Evolutionary conservation across 495 filamentous ascomycete species (phyloP).

Genomic region (Talaromyces wortmannii): DNA sequence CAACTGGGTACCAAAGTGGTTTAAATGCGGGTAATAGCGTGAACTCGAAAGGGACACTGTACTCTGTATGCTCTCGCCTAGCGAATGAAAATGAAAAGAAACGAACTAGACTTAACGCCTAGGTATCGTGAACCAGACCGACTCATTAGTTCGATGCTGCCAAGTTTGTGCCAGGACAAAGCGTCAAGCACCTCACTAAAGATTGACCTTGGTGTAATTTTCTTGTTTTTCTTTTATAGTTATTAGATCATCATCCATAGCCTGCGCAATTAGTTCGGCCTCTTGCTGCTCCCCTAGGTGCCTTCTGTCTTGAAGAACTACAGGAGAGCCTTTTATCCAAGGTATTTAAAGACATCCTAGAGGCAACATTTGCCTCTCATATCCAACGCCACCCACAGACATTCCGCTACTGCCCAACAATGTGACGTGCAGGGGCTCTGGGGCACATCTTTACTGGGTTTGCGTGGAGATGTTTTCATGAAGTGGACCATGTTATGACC

Average conservation of each 20-base stretch:
- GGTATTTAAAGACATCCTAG: constrained; percentile 27
- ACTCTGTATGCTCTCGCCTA: background rate
- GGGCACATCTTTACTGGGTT: constrained; percentile 23
- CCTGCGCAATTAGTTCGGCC: too few species aligned
- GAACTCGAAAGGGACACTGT: background rate
- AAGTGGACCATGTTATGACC: constrained; percentile 11
- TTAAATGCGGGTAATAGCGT: background rate
- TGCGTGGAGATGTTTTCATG: constrained; percentile 17
- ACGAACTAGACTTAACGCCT: background rate
- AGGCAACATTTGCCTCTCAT: constrained; percentile 18
- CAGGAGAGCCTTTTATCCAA: constrained; percentile 21
- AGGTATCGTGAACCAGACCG: background rate
- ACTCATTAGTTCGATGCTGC: background rate
- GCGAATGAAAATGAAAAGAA: background rate
- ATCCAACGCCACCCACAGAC: constrained; percentile 13
- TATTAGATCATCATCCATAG: too few species aligned
- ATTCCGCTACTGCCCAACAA: constrained; percentile 29
- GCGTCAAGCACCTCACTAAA: too few species aligned
- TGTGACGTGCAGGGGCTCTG: constrained; percentile 18
- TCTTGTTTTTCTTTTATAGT: too few species aligned
- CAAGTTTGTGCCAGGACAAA: background rate
- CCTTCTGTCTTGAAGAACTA: constrained; percentile 11
- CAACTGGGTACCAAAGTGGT: background rate
- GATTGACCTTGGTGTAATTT: too few species aligned
- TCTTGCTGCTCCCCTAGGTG: too few species aligned